Evolutionary conservation across 2,329 filamentous ascomycete genomes (phyloP).

Genomic region (Elsinoe fawcettii): DNA sequence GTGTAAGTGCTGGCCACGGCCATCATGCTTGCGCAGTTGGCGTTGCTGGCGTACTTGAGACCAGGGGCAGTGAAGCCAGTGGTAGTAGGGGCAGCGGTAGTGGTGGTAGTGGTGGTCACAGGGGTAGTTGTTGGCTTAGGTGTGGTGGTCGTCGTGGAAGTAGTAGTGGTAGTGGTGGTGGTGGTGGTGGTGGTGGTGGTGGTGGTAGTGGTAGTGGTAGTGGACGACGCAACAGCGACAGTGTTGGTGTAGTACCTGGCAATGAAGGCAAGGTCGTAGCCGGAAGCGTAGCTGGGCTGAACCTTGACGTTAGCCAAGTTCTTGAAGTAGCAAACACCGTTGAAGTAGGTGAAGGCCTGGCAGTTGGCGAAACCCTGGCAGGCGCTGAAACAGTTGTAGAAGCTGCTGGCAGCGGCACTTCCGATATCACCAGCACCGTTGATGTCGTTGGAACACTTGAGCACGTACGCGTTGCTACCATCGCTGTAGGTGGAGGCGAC

Average conservation of each 20-base stretch:
- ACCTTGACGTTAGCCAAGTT: not conserved
- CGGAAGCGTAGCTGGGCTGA: not conserved
- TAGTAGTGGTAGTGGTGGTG: not conserved
- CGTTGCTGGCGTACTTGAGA: not conserved
- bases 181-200: not conserved
- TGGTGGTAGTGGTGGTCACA: not conserved
- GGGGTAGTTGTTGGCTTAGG: not conserved
- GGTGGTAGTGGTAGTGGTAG: not conserved
- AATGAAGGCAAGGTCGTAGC: not conserved
- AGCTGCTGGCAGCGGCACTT: constrained; percentile 12
- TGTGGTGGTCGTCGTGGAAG: not conserved
- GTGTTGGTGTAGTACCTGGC: constrained; percentile 7
- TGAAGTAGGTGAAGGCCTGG: constrained; percentile 15
- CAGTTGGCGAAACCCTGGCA: constrained; percentile 16
- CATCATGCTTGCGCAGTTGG: not conserved
- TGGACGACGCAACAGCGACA: not conserved
- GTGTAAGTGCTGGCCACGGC: not conserved
- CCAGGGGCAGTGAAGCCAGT: not conserved
- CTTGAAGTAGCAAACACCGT: constrained; percentile 10
- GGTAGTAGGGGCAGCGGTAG: not conserved
- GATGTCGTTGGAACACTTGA: not conserved
- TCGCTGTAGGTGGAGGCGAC: constrained; percentile 3
- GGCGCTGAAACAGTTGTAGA: constrained; percentile 17
- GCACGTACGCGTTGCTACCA: constrained; percentile 6
- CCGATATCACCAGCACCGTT: constrained; percentile 15